Percentiles rank a stretch among this genome's conserved stretches.
Conservation (phyloP, 1,284 basidiomycete genomes). For the Stygiomarasmius scandens region DNA sequence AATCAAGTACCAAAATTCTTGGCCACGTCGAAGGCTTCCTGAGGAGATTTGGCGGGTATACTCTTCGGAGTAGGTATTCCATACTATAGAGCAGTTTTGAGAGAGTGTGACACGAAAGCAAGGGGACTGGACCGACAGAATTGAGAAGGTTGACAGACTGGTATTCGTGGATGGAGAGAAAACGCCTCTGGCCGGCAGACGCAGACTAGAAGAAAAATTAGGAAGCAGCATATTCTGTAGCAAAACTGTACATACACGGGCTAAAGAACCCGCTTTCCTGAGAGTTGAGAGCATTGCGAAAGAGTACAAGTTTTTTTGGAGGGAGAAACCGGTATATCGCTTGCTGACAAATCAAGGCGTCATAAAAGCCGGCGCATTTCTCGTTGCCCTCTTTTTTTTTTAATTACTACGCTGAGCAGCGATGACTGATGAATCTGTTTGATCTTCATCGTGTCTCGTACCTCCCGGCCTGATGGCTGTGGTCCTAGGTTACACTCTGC, state of each 20-base stretch:
- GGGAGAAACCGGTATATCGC: constrained; percentile 20
- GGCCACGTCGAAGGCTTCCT: constrained; percentile 91
- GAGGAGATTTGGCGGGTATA: constrained; percentile 82
- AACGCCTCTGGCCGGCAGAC: constrained; percentile 85
- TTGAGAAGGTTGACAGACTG: constrained; percentile 95
- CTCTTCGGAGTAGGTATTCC: constrained; percentile 96
- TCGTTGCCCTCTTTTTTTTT: constrained; percentile 22
- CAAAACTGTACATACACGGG: constrained; percentile 51
- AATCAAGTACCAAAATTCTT: constrained; percentile 73
- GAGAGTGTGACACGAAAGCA: constrained; percentile 1
- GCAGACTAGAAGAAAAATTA: constrained; percentile 44
- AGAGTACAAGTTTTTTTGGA: constrained; percentile 22
- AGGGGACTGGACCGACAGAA: constrained; percentile 57
- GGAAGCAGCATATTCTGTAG: background rate
- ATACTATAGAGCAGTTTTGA: constrained; percentile 59
- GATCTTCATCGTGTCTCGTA: constrained; percentile 78
- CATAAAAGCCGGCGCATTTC: constrained; percentile 9
- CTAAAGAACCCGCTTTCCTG: constrained; percentile 60
- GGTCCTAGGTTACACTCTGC: constrained; percentile 56
- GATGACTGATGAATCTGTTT: constrained; percentile 62
- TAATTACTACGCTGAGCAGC: constrained; percentile 68
- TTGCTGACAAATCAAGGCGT: background rate
- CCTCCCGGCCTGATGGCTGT: constrained; percentile 39
- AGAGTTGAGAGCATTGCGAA: constrained; percentile 61
- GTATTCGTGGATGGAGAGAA: constrained; percentile 98